Evolutionary conservation across 495 filamentous ascomycete genomes (phyloP), one percentile per base, ranked within the genome.

Genomic region (Xylaria intraflava): DNA sequence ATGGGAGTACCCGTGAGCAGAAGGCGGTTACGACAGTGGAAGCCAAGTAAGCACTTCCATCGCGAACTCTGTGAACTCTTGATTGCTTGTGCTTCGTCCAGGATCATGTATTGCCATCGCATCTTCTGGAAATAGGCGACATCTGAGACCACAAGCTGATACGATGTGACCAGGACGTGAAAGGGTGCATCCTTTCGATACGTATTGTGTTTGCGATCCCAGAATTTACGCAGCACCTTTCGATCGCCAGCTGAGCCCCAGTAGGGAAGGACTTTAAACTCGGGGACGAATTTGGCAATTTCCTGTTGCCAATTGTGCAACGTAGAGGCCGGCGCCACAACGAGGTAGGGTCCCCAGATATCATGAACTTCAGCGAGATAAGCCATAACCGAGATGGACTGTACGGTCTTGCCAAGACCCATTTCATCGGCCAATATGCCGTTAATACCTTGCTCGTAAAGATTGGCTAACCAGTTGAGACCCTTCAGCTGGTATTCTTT

Each of bases 271-370:
- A 94, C 89, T 68, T 96, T 97, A 65, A 98, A 82, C 48, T 87
- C 78, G 1, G 93, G 93, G 3, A 98, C 91, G 69, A 98, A 98
- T 61, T 78, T 87, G 35, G 88, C 78, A 61, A 98, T 96, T 70
- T 98, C 93, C 71, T 98, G 93, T 67, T 97, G 90, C 93, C 93
- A 98, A 60, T 98, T 98, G 82, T 98, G 93, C 29, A 98, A 75
- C 6, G 93, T 98, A 0, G 92, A 96, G 2, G 93, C 88, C 1
- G 93, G 93, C 6, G 93, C 94, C 62, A 98, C 92, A 60, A 98
- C 93, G 39, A 98, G 72, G 78, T 96, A 98, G 1, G 93, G 93
- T 29, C 93, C 93, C 93, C 93, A 98, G 65, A 98, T 96, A 59
- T 95, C 90, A 73, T 98, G 88, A 54, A 86, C 84, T 70, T 98